Evolutionary conservation across 169 alveolate genomes (phyloP), one percentile per base, ranked within the genome.

Genomic region (Eimeria praecox): DNA sequence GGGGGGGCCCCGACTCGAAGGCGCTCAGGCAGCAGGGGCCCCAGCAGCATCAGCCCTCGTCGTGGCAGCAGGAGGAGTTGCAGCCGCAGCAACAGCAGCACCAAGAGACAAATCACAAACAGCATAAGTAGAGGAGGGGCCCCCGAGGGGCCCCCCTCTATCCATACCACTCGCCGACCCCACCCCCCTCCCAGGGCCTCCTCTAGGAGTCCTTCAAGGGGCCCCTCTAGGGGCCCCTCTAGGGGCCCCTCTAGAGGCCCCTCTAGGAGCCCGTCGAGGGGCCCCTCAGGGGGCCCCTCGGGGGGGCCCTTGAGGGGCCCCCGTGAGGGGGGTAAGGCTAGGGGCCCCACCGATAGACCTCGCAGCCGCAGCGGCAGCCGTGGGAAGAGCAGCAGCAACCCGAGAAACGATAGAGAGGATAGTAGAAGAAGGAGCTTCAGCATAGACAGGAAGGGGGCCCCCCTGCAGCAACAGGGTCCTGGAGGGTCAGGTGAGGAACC

Each of bases 311-410:
- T 27, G 8, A 49, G 66, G 5, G 12, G 12, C 66, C 66, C 27
- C 66, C 27, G 66, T 4, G 18, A 8, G 27, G 27, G 27, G 66
- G 18, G n/a, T 16, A 56, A 27, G 66, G 66, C 56, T 49, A 49
- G 82, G 82, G 49, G 42, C 82, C 40, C 56, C 30, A n/a, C 18
- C 1, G 54, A n/a, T n/a, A n/a, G 85, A 16, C 85, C 85, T 35
- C 8, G 30, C 56, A 73, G 85, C 46, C 52, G 85, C 54, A 73
- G 85, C 85, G 54, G 33, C 24, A 73, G 52, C 85, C 85, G 54
- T 3, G n/a, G 18, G 85, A 73, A 42, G 5, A 16, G 3, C 56
- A 5, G 54, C 85, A 73, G 46, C 85, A 73, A 54, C 85, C 3
- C 52, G 33, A 73, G 54, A 54, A 2, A 54, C 2, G 56, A 42